Percentiles rank a stretch among this genome's conserved stretches.
These are phyloP conservation scores for Spatholobus suberectus DNA, from an alignment of 306 rosid species.

Conservation along the genomic window DNA sequence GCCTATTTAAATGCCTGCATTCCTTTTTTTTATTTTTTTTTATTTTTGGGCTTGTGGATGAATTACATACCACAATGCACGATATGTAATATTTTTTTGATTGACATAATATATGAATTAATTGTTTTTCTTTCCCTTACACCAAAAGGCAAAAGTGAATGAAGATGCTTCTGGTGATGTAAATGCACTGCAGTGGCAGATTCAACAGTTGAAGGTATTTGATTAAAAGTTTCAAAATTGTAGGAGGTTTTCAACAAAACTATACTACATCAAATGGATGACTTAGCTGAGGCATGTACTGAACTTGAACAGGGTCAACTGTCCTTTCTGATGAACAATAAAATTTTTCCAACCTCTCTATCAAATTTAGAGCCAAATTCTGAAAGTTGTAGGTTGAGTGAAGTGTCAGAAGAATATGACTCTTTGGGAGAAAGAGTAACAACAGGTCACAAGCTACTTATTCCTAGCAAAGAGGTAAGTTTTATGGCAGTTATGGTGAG, in stretches of 20 bases:
- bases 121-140: slow-evolving; percentile 31
- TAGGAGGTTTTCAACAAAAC: slow-evolving; percentile 31
- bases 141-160: slow-evolving; percentile 84
- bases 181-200: slow-evolving; percentile 85
- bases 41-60: background rate
- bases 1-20: slow-evolving; percentile 20
- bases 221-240: slow-evolving; percentile 27
- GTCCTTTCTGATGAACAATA: slow-evolving; percentile 70
- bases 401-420: slow-evolving; percentile 52
- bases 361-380: slow-evolving; percentile 60
- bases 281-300: slow-evolving; percentile 39
- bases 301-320: slow-evolving; percentile 72
- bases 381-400: slow-evolving; percentile 55
- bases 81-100: background rate
- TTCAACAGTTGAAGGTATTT: slow-evolving; percentile 85
- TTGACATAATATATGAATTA: slow-evolving; percentile 22
- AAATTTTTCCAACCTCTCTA: slow-evolving; percentile 39
- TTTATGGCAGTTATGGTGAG: slow-evolving; percentile 23
- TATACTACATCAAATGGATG: slow-evolving; percentile 36
- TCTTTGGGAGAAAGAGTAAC: slow-evolving; percentile 44
- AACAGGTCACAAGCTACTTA: slow-evolving; percentile 44
- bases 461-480: slow-evolving; percentile 59
- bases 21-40: background rate
- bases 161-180: slow-evolving; percentile 94
- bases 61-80: slow-evolving; percentile 3